Evolutionary conservation across 2,329 filamentous ascomycete genomes (phyloP), one percentile per base, ranked within the genome.

Genomic region (Lecanicillium sp.): DNA sequence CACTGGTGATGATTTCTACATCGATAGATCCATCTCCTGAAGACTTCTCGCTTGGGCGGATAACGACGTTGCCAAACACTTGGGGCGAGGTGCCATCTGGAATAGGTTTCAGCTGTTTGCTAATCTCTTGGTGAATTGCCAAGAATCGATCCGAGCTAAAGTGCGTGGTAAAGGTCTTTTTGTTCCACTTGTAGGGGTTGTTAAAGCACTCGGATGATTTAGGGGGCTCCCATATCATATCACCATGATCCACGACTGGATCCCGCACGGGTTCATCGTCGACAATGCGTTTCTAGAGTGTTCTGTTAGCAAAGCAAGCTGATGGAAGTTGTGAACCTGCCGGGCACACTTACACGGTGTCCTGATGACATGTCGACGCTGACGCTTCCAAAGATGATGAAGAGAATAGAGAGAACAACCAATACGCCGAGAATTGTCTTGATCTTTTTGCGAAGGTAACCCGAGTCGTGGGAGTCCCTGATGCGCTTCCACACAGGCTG

Each of bases 1-100:
- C 58, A 46, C 72, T 75, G 39, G 63, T 60, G 18, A 64, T 53
- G 20, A 64, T 52, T 44, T 74, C 62, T 5, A 75, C 35, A 2
- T 67, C 59, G 27, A 74, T 47, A 3, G 50, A 55, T 3, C 67
- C 61, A 17, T 48, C 48, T 11, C 57, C 51, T 11, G 49, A 29
- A 25, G n/a, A n/a, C n/a, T 25, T 11, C 22, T 25, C 22, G 47
- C 54, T 32, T 51, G 62, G 46, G 54, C 67, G 63, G 30, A 76
- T 38, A 30, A 71, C 47, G 14, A 75, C 51, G 17, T 68, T 56
- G 34, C 73, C 73, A 11, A 48, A 59, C 33, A 75, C 52, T 6
- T 53, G 54, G 25, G 71, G 61, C 5, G 46, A 43, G 30, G 47
- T 50, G 17, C 52, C 51, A 6, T 34, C 45, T 35, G 35, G 40